These are phyloP conservation scores for Boletus speciosus DNA, from an alignment of 768 basidiomycete species.

Conservation along the genomic window DNA sequence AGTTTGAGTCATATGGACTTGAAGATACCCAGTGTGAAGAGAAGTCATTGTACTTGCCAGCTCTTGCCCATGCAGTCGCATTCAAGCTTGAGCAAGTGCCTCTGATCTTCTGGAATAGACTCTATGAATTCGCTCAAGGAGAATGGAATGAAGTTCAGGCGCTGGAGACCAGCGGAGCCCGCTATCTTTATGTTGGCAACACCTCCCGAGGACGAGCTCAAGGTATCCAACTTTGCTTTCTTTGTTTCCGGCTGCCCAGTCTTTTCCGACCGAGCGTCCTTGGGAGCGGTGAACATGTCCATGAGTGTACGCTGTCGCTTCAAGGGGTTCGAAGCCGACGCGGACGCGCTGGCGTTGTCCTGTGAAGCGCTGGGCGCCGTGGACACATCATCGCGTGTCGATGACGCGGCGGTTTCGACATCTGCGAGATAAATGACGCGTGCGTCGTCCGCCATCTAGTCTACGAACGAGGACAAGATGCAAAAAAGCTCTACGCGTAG, in stretches of 20 bases:
- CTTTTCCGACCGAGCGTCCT: constrained; percentile 23
- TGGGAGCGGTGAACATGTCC: constrained; percentile 54
- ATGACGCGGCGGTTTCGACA: constrained; percentile 29
- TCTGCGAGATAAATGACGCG: constrained; percentile 46
- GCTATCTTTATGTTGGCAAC: constrained; percentile 6
- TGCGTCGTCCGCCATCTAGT: constrained; percentile 24
- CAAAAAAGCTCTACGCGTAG: constrained; percentile 7
- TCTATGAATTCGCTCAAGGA: constrained; percentile 51
- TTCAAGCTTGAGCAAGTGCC: constrained; percentile 59
- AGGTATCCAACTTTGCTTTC: constrained; percentile 41
- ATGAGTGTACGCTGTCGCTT: constrained; percentile 63
- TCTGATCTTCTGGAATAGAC: constrained; percentile 56
- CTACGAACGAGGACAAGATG: constrained; percentile 11
- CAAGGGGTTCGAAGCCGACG: constrained; percentile 20
- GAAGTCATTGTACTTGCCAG: constrained; percentile 41
- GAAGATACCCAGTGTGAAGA: not conserved
- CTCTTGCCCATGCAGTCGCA: constrained; percentile 70
- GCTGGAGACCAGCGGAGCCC: constrained; percentile 21
- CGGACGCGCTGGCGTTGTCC: constrained; percentile 14
- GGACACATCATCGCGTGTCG: constrained; percentile 10
- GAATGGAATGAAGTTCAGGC: constrained; percentile 68
- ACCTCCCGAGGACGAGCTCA: constrained; percentile 20
- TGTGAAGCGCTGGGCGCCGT: constrained; percentile 24
- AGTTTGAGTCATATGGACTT: not conserved
- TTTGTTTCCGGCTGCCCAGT: constrained; percentile 38